Base-by-base conservation (phyloP, 2,329 filamentous ascomycete species). In the Penicillium expansum region DNA sequence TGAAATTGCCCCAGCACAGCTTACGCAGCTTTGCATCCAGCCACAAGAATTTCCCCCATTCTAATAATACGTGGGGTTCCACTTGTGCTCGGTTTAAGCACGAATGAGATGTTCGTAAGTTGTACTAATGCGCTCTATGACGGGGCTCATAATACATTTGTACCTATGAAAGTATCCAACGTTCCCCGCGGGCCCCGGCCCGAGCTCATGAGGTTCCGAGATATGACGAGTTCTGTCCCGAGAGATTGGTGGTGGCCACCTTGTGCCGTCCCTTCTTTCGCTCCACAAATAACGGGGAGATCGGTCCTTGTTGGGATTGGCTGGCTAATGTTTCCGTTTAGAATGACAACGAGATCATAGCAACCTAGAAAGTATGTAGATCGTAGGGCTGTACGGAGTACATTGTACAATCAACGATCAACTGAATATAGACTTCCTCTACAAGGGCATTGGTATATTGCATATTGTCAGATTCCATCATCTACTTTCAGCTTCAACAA, bases 1-100 rank as follows among this genome's bases (percentile, higher is more conserved):
- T 20, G 24, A 44, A 33, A 11, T 48, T 48, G 16, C n/a, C 39
- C 8, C 49, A 13, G 22, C 11, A 27, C 22, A 52, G 53, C 53
- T 56, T 41, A 56, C 53, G 48, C 53, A 56, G 44, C 41, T 39
- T 37, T 30, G 41, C 24, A 27, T 45, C 24, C 24, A 50, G 52
- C 45, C 39, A 45, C 48, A 41, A 20, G 6, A 10, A 32, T 39
- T 35, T 18, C 20, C 8, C 10, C 43, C 35, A 20, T 16, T 49
- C 29, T 38, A 29, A 29, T 29, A 2, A 9, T 29, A 29, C 27
- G 8, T 29, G 27, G 27, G 35, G 14, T 41, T 4, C 52, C 52
- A 47, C 37, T 14, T 29, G 14, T 20, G 5, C 29, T 20, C 13
- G 11, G 7, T 9, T 35, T 29, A n/a, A 30, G 20, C 38, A 35